A percentile compares a stretch with the other conserved stretches of the same genome.
Conservation (phyloP, 371 early-diverging fungal species). For the Mortierella sp. region DNA sequence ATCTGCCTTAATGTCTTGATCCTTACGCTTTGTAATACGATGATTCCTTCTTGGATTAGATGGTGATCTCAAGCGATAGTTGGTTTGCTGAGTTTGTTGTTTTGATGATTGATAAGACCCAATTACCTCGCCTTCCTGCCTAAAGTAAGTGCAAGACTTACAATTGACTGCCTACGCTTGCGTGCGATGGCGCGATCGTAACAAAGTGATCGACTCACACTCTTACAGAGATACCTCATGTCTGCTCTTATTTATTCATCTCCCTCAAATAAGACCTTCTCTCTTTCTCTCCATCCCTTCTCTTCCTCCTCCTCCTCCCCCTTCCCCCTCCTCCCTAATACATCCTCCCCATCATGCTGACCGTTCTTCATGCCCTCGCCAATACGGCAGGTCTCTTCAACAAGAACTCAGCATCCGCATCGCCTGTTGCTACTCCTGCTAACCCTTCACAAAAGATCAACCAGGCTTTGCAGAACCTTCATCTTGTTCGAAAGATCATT, state of each 20-base stretch:
- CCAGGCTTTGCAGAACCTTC: constrained; percentile 47
- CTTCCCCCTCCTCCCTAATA: background rate
- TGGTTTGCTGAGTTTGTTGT: constrained; percentile 1
- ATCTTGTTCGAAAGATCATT: constrained; percentile 49
- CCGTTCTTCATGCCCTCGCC: constrained; percentile 53
- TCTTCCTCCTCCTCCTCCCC: constrained; percentile 12
- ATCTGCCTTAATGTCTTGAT: background rate
- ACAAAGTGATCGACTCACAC: background rate
- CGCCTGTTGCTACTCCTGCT: constrained; percentile 3
- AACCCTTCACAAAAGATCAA: constrained; percentile 41
- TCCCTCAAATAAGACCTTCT: background rate
- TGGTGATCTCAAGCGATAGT: background rate
- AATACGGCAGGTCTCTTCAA: constrained; percentile 48
- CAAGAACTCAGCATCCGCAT: constrained; percentile 21
- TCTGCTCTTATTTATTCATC: background rate
- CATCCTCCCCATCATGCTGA: constrained; percentile 33
- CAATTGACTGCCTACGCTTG: constrained; percentile 1
- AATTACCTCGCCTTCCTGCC: background rate
- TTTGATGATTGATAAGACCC: background rate
- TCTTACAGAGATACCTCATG: background rate
- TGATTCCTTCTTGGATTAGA: background rate
- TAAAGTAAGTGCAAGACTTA: background rate
- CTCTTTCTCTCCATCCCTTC: background rate
- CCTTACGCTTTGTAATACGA: constrained; percentile 2
- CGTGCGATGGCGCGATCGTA: constrained; percentile 35